These are phyloP conservation scores for Ceratocystis albifundus DNA, from an alignment of 2,329 filamentous ascomycete species.

Conservation along the genomic window DNA sequence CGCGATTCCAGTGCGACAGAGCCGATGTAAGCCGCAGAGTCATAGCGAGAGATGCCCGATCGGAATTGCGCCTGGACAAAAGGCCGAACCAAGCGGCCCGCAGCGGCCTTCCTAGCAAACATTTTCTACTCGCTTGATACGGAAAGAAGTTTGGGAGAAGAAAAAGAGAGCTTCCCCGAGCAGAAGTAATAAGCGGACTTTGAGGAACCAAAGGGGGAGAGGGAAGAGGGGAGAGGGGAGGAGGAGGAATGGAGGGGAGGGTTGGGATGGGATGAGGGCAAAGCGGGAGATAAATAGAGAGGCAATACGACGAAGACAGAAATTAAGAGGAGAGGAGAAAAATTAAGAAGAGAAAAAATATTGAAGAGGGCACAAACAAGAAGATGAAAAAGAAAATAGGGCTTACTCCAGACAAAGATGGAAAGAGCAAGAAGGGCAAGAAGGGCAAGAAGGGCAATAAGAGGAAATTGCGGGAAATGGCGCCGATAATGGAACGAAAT, in stretches of 20 bases:
- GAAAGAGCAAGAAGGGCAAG: conserved; percentile 3
- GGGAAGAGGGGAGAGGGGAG: background rate
- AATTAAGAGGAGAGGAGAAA: background rate
- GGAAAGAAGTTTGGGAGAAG: background rate
- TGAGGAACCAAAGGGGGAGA: background rate
- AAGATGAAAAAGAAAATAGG: conserved; percentile 10
- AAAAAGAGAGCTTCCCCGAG: background rate
- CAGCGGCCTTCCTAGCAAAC: conserved; percentile 19
- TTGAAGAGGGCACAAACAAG: conserved; percentile 7
- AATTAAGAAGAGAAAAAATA: conserved; percentile 11
- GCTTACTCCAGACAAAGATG: background rate
- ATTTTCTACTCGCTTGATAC: conserved; percentile 3
- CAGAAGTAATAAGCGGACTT: background rate
- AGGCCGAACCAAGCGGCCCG: conserved; percentile 20
- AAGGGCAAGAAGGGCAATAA: conserved; percentile 14
- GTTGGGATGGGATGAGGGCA: background rate
- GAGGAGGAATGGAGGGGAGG: too few species aligned
- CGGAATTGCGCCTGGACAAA: background rate
- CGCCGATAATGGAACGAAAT: conserved; percentile 13
- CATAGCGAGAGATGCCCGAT: background rate
- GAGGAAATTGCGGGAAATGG: conserved; percentile 10
- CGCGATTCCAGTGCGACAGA: background rate
- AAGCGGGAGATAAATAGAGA: conserved; percentile 1
- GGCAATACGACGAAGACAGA: background rate
- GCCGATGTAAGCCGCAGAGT: conserved; percentile 5